Evolutionary conservation across 345 rosid species (phyloP), one percentile per base, ranked within the genome.

Genomic region (Euphorbia lathyris): DNA sequence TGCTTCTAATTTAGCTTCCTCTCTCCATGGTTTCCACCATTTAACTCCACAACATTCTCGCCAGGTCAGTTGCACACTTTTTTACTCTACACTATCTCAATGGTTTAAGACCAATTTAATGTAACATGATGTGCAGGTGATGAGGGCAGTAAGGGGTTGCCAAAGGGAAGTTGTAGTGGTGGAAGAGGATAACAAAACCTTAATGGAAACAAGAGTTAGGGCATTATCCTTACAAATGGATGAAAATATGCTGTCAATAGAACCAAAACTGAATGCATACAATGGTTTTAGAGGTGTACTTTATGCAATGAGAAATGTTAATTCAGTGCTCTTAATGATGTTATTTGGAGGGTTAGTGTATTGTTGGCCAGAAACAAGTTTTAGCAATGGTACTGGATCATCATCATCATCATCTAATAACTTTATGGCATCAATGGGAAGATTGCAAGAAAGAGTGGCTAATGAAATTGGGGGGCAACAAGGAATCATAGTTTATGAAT

Each of bases 271-370:
- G 29, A 90, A 87, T 73, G 96, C 83, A 0, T 92, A 85, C 76
- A 85, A 84, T 65, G 96, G 98, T 3, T 92, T 92, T 26, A 79
- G 95, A 38, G 96, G 98, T 3, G 98, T 86, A 4, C 86, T 92
- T 5, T 83, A 85, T 71, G 95, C 96, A 45, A 88, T 83, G 84
- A 81, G 90, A 80, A 87, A 82, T 63, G 93, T 83, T 29, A 86
- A 85, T 62, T 83, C 95, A 10, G 74, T 90, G 66, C 87, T 92
- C 7, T 77, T 88, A 16, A 84, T 71, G 83, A 77, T 92, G 9
- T 38, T 90, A 43, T 77, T 90, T 62, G 74, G 77, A 23, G 95
- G 96, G 17, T 76, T 92, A 2, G 88, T 92, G 1, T 90, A 81
- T 76, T 82, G 79, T 20, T 77, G 83, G 62, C 88, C 87, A 3